Conservation (phyloP, 495 filamentous ascomycete species). For the Glarea lozoyensis region DNA sequence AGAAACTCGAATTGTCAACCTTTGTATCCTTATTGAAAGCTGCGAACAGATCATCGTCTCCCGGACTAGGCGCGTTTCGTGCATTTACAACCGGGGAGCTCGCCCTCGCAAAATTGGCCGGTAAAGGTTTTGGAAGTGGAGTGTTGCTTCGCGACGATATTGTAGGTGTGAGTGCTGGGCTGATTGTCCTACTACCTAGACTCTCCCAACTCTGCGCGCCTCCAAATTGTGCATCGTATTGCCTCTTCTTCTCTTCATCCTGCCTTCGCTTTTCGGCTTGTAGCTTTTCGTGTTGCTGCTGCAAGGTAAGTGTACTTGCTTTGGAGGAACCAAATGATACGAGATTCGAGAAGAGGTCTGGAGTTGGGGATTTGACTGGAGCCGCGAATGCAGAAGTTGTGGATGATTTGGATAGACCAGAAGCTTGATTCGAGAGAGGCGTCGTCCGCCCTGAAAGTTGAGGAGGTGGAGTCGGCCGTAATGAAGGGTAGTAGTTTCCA, state of each 20-base stretch:
- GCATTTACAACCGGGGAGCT: slow-evolving; percentile 19
- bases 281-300: slow-evolving; percentile 76
- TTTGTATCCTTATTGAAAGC: slow-evolving; percentile 50
- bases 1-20: slow-evolving; percentile 52
- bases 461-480: slow-evolving; percentile 53
- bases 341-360: slow-evolving; percentile 86
- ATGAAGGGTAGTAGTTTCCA: slow-evolving; percentile 45
- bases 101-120: slow-evolving; percentile 16
- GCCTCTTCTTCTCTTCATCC: slow-evolving; percentile 60
- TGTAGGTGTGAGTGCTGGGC: slow-evolving; percentile 4
- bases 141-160: slow-evolving; percentile 15
- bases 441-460: slow-evolving; percentile 30
- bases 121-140: slow-evolving; percentile 14
- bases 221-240: slow-evolving; percentile 67
- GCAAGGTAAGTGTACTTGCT: slow-evolving; percentile 60
- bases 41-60: slow-evolving; percentile 52
- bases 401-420: slow-evolving; percentile 30
- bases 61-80: slow-evolving; percentile 5
- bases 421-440: slow-evolving; percentile 16
- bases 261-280: slow-evolving; percentile 69
- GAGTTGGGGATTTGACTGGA: slow-evolving; percentile 49
- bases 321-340: slow-evolving; percentile 59
- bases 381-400: slow-evolving; percentile 40
- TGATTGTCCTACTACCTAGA: slow-evolving; percentile 32
- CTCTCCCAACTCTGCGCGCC: slow-evolving; percentile 64